Evolutionary conservation across 495 filamentous ascomycete species (phyloP), one percentile per base, ranked within the genome.

Genomic region (Aspergillus haitiensis): DNA sequence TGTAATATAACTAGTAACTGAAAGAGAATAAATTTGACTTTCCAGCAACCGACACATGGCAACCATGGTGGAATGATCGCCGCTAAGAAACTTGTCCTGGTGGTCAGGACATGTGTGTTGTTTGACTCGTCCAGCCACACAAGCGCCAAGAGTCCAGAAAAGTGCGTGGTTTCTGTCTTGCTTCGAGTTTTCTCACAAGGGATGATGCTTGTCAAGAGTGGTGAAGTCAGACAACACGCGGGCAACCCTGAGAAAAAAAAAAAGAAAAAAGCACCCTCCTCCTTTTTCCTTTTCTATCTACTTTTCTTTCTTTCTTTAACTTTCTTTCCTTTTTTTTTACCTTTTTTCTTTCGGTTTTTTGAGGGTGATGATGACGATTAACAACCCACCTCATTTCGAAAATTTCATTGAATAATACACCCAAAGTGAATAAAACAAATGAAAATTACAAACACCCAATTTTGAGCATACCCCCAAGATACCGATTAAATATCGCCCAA

Each of bases 41-140:
- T 62, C 58, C 39, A 64, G 58, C 58, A 44, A 44, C 27, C 51
- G 57, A 67, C 65, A 67, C 65, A 67, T 67, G 65, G 65, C 62
- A 67, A 64, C 65, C 65, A 64, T 51, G 62, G 59, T 60, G 64
- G 62, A 67, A 64, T 67, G 65, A 67, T 67, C 65, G 62, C 65
- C 65, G 59, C 62, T 67, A 63, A 60, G 44, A 55, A 53, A 46
- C 53, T 48, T 60, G 58, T 55, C 55, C 49, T 18, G 51, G 56
- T 59, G 52, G 52, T 59, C 61, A 60, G 52, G 59, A 52, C 52
- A 59, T 52, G 49, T 45, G 55, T 21, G 32, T 56, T 49, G 54
- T 61, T 59, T 58, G 49, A 65, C 59, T 61, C 11, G 58, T 58
- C 54, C 62, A 64, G 62, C 58, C 62, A 64, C 58, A 34, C 45